These are phyloP conservation scores for Penicillium ucsense DNA, from an alignment of 495 filamentous ascomycete genomes.

Conservation along the genomic window DNA sequence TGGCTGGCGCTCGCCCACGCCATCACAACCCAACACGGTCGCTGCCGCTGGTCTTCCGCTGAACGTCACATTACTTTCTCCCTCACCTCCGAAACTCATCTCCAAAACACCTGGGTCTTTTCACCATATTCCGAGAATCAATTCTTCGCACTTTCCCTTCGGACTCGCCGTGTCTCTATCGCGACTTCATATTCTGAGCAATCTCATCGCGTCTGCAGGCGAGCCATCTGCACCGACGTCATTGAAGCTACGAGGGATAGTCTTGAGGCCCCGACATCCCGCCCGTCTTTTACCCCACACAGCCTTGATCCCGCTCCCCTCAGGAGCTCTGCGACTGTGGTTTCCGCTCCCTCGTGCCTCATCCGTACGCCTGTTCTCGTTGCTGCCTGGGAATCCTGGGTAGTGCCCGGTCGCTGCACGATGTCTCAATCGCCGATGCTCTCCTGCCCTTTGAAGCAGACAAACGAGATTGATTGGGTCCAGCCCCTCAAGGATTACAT, in stretches of 20 bases:
- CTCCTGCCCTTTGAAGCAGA: slow-evolving; percentile 89
- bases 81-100: slow-evolving; percentile 5
- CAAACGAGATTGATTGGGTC: slow-evolving; percentile 98
- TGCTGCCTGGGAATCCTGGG: slow-evolving; percentile 25
- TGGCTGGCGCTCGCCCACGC: slow-evolving; percentile 10
- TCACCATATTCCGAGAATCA: too few relatives aligned
- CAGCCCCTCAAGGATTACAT: slow-evolving; percentile 90
- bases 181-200: neutral
- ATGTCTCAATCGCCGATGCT: slow-evolving; percentile 87
- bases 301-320: slow-evolving; percentile 11
- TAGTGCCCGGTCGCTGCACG: slow-evolving; percentile 10
- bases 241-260: slow-evolving; percentile 11
- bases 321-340: slow-evolving; percentile 6
- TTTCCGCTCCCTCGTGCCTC: neutral
- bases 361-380: slow-evolving; percentile 3
- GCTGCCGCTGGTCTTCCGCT: slow-evolving; percentile 1
- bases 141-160: too few relatives aligned
- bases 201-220: neutral
- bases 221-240: slow-evolving; percentile 9
- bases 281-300: slow-evolving; percentile 20
- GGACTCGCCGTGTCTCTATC: slow-evolving; percentile 1
- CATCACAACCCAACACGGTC: slow-evolving; percentile 2
- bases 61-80: slow-evolving; percentile 15
- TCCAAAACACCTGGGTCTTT: neutral
- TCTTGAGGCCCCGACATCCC: slow-evolving; percentile 15